A percentile compares a stretch with the other conserved stretches of the same genome.
Evolutionary conservation across 192 early-diverging fungal genomes (phyloP).

Genomic region (Neocallimastix lanati): DNA sequence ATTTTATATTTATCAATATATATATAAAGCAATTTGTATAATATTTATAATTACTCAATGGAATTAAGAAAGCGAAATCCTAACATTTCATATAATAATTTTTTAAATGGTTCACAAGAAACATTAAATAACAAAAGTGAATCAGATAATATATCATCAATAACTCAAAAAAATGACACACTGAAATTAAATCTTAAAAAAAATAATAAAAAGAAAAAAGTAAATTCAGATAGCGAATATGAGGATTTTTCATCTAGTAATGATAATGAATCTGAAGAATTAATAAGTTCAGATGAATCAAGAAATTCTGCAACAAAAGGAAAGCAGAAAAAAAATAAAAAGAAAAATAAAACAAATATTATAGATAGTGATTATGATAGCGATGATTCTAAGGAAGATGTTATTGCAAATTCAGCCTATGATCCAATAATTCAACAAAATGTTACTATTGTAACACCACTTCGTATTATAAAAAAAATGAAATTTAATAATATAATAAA

Average conservation of each 20-base stretch:
- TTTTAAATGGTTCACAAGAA: too few relatives aligned
- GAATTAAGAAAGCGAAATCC: too few relatives aligned
- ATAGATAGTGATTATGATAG: background rate
- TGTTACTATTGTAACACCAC: background rate
- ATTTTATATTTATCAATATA: background rate
- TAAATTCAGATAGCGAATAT: background rate
- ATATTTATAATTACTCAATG: background rate
- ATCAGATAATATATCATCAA: too few relatives aligned
- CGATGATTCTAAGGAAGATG: background rate
- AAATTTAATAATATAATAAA: background rate
- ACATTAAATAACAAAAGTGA: too few relatives aligned
- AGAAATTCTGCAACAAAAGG: background rate
- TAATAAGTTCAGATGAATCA: background rate
- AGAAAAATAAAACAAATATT: background rate
- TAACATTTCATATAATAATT: too few relatives aligned
- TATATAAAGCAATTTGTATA: background rate
- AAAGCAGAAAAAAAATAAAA: background rate
- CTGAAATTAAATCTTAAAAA: too few relatives aligned
- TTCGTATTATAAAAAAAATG: background rate
- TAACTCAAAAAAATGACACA: too few relatives aligned
- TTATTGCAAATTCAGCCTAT: background rate
- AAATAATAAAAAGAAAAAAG: background rate
- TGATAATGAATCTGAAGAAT: background rate
- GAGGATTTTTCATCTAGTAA: background rate
- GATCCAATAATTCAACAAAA: background rate